These are phyloP conservation scores for Phlegmacium glaucopus DNA, from an alignment of 768 basidiomycete genomes.

Conservation along the genomic window DNA sequence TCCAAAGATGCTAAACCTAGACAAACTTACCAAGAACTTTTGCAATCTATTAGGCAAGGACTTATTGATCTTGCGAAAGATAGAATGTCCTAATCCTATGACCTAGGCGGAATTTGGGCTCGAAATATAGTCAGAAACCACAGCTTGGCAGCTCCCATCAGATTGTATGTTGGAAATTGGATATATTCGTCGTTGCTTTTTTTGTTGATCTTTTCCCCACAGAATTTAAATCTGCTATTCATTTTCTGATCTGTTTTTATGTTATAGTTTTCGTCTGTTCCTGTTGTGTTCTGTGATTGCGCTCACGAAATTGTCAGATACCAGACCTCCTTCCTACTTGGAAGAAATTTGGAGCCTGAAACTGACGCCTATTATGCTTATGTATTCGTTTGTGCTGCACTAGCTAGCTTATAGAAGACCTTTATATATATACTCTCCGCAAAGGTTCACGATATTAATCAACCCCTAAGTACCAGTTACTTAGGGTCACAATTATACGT, in stretches of 20 bases:
- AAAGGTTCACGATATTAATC: too few species aligned
- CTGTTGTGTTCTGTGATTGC: too few species aligned
- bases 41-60: slow-evolving; percentile 51
- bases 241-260: slow-evolving; percentile 17
- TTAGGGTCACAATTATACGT: too few species aligned
- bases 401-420: too few species aligned
- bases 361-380: too few species aligned
- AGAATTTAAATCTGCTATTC: slow-evolving; percentile 36
- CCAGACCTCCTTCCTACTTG: not conserved
- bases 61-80: not conserved
- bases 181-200: not conserved
- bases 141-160: slow-evolving; percentile 73
- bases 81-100: not conserved
- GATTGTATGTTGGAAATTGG: slow-evolving; percentile 38
- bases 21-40: slow-evolving; percentile 64
- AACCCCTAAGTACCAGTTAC: too few species aligned
- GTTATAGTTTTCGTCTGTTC: not conserved
- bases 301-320: not conserved
- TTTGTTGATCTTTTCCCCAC: not conserved
- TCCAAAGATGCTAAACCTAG: slow-evolving; percentile 41
- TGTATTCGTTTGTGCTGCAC: too few species aligned
- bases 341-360: too few species aligned
- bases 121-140: slow-evolving; percentile 65
- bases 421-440: too few species aligned
- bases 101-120: slow-evolving; percentile 49